phyloP scores from a whole-genome alignment of 495 filamentous ascomycete genomes.

The Penicillium maclennaniae region DNA sequence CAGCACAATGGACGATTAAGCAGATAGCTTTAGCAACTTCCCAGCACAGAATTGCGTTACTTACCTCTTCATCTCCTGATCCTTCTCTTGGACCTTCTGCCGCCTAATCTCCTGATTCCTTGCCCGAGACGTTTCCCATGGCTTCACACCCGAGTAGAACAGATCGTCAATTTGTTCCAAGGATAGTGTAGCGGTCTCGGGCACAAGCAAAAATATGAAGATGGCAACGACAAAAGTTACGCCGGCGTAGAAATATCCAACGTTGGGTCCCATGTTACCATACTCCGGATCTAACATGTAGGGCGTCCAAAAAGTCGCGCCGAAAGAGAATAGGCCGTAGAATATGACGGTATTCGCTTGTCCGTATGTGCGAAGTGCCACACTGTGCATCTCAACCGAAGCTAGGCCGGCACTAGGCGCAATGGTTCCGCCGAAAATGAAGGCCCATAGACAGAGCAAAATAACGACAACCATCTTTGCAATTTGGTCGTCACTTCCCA shows the following conservation, averaged over 20 bases:
- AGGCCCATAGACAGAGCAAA: conserved; percentile 26
- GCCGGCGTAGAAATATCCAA: conserved; percentile 30
- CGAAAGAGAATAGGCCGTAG: conserved; percentile 27
- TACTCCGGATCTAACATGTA: conserved; percentile 27
- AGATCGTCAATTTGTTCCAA: conserved; percentile 31
- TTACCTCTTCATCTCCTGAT: conserved; percentile 2
- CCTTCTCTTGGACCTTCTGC: conserved; percentile 1
- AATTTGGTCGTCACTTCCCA: conserved; percentile 2
- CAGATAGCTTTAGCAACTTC: background rate
- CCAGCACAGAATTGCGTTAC: background rate
- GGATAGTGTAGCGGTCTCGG: conserved; percentile 27
- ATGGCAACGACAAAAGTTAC: conserved; percentile 19
- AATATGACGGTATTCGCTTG: conserved; percentile 25
- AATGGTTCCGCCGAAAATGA: conserved; percentile 28
- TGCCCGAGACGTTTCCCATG: conserved; percentile 25
- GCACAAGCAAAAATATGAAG: conserved; percentile 22
- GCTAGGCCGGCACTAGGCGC: conserved; percentile 18
- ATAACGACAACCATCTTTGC: conserved; percentile 23
- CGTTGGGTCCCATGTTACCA: conserved; percentile 29
- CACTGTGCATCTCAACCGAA: conserved; percentile 30
- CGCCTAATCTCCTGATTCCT: conserved; percentile 13
- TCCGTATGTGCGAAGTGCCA: conserved; percentile 30
- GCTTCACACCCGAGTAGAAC: conserved; percentile 18
- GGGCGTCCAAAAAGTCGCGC: conserved; percentile 28
- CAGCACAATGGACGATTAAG: background rate